phyloP scores from a whole-genome alignment of 208 protist species.

The Leishmania lainsoni region DNA sequence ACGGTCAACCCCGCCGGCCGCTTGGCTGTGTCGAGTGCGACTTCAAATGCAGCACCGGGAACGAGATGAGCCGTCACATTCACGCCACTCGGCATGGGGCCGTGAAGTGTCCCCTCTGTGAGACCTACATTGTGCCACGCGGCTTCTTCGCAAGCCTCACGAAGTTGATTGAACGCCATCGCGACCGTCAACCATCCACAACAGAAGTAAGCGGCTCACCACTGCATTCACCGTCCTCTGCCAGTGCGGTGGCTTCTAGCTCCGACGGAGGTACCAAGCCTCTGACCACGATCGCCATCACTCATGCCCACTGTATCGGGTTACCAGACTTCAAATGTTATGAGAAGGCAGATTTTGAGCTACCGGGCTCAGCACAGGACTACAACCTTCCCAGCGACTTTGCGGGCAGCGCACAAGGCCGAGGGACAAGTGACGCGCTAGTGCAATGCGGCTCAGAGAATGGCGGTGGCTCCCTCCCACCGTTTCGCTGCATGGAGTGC shows the following conservation, averaged over 20 bases:
- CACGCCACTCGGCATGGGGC: constrained; percentile 38
- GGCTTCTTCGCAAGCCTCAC: constrained; percentile 37
- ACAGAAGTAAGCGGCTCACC: not conserved
- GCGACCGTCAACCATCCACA: not conserved
- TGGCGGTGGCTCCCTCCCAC: not conserved
- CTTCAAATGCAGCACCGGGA: constrained; percentile 31
- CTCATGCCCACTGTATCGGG: constrained; percentile 17
- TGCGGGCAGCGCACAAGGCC: not conserved
- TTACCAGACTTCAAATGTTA: constrained; percentile 27
- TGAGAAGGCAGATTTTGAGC: constrained; percentile 33
- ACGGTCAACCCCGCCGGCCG: constrained; percentile 4
- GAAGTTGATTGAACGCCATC: constrained; percentile 33
- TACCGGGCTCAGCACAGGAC: constrained; percentile 16
- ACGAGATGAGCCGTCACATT: constrained; percentile 42
- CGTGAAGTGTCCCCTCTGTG: constrained; percentile 39
- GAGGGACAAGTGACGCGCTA: not conserved
- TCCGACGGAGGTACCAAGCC: not conserved
- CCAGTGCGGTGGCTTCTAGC: not conserved
- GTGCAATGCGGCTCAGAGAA: not conserved
- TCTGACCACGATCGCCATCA: constrained; percentile 23
- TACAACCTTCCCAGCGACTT: constrained; percentile 19
- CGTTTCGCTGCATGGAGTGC: constrained; percentile 74
- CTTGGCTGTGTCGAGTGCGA: constrained; percentile 39
- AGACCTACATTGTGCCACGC: constrained; percentile 38
- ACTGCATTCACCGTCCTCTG: not conserved